Base-by-base conservation (phyloP, 2,329 filamentous ascomycete species). In the Exophiala lecanii-corni region DNA sequence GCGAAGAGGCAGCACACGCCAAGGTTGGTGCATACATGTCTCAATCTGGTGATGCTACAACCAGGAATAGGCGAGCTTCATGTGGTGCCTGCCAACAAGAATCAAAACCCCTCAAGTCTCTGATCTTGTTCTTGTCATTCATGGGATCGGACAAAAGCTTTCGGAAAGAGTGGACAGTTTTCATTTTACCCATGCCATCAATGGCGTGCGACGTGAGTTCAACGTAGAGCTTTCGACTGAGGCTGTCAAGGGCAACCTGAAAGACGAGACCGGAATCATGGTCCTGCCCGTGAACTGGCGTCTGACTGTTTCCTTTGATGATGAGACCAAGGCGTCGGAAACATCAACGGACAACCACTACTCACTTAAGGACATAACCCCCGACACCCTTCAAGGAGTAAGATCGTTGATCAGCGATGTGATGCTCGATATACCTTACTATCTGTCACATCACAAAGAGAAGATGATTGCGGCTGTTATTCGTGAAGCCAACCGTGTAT, bases 371-470 rank as follows among this genome's bases (percentile, higher is more conserved):
- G 89, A 97, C 55, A 96, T 98, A 53, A 95, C 94, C 4, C 89
- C 89, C 1, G 78, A 82, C 31, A 92, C 87, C 0, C 86, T 98
- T 20, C 89, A 91, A 0, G 89, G 87, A 1, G 84, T 98, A n/a
- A 82, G 92, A 34, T 87, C 85, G 59, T 81, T 98, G 60, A 94
- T 98, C 49, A 94, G 86, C 31, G 92, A 98, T 62, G 88, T 98
- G 56, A 96, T 98, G 88, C 83, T 97, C 37, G 92, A 98, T 61
- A 91, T 98, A 37, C 92, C 92, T 0, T 97, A 95, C 61, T 98
- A 97, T 67, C 82, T 98, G 67, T 97, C 91, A 0, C 86, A 94
- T 46, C 91, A 97, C 66, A 95, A 97, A 58, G 79, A 83, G 3
- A 95, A 89, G 63, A 97, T 98, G 89, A 85, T 95, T 38, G 76